Conservation (phyloP, 129 eudicot species). For the Flaveria bidentis region DNA sequence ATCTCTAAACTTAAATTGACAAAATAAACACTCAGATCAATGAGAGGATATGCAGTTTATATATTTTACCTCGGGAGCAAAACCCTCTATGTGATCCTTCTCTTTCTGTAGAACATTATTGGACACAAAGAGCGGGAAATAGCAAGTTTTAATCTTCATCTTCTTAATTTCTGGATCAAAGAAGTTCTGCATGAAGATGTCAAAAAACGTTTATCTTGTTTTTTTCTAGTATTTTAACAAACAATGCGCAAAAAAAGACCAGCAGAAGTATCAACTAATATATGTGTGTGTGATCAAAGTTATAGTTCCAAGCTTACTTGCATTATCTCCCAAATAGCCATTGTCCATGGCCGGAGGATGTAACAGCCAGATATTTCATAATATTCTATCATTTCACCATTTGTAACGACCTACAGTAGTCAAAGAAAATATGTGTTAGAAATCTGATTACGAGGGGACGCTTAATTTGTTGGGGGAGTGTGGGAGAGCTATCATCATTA, state of each 20-base stretch:
- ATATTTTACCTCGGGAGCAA: conserved; percentile 87
- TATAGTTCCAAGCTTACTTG: conserved; percentile 51
- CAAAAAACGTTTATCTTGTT: conserved; percentile 9
- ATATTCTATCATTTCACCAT: conserved; percentile 85
- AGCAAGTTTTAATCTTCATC: conserved; percentile 81
- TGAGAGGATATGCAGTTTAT: not conserved
- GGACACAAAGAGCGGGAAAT: conserved; percentile 90
- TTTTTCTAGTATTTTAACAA: not conserved
- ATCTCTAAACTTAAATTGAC: not conserved
- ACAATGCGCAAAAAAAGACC: not conserved
- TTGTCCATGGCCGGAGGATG: conserved; percentile 92
- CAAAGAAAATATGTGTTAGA: not conserved
- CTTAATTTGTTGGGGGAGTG: not conserved
- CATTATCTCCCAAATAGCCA: conserved; percentile 90
- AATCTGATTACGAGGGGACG: not conserved
- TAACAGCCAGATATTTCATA: conserved; percentile 96
- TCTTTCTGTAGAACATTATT: conserved; percentile 71
- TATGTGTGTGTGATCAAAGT: not conserved
- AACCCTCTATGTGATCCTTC: conserved; percentile 95
- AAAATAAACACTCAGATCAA: not conserved
- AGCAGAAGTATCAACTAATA: not conserved
- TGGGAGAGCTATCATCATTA: not conserved
- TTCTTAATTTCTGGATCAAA: conserved; percentile 85
- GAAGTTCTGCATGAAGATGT: conserved; percentile 49
- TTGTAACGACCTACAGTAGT: conserved; percentile 63